A percentile compares a stretch with the other conserved stretches of the same genome.
Evolutionary conservation across 2,329 filamentous ascomycete genomes (phyloP).

Genomic region (Hirsutella thompsonii): DNA sequence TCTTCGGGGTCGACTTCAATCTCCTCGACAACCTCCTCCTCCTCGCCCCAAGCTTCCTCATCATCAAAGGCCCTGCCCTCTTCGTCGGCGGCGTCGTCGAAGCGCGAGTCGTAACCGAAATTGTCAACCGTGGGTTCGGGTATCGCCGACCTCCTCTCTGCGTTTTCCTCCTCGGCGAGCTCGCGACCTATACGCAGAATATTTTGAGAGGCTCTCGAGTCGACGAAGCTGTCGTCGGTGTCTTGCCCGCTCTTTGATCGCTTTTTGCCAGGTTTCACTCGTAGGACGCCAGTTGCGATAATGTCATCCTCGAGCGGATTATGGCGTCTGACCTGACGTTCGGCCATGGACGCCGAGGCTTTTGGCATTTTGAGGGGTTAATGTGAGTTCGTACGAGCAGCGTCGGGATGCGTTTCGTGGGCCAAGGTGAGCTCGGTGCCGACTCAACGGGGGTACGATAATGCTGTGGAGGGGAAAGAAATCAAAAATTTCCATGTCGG

Average conservation of each 20-base stretch:
- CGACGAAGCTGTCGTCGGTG: slow-evolving; percentile 61
- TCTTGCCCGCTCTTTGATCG: slow-evolving; percentile 50
- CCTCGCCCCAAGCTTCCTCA: slow-evolving; percentile 64
- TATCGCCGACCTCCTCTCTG: slow-evolving; percentile 18
- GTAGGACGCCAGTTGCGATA: slow-evolving; percentile 53
- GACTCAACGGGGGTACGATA: too few relatives aligned
- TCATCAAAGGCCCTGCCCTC: slow-evolving; percentile 31
- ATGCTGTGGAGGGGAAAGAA: slow-evolving; percentile 8
- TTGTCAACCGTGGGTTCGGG: slow-evolving; percentile 29
- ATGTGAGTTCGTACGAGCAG: too few relatives aligned
- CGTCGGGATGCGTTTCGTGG: not conserved
- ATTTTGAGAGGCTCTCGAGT: slow-evolving; percentile 75
- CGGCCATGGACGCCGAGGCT: slow-evolving; percentile 46
- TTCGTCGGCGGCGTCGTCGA: slow-evolving; percentile 42
- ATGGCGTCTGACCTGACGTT: slow-evolving; percentile 56
- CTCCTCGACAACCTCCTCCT: slow-evolving; percentile 59
- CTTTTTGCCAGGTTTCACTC: slow-evolving; percentile 62
- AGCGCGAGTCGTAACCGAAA: slow-evolving; percentile 73
- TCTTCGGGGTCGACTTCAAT: slow-evolving; percentile 82
- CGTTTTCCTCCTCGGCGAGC: slow-evolving; percentile 65
- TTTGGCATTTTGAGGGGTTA: slow-evolving; percentile 58
- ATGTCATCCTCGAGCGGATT: slow-evolving; percentile 89
- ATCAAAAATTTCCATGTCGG: slow-evolving; percentile 19
- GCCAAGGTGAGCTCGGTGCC: not conserved
- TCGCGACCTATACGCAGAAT: slow-evolving; percentile 86